phyloP scores from a whole-genome alignment of 2,329 filamentous ascomycete species.

The Fonsecaea erecta region DNA sequence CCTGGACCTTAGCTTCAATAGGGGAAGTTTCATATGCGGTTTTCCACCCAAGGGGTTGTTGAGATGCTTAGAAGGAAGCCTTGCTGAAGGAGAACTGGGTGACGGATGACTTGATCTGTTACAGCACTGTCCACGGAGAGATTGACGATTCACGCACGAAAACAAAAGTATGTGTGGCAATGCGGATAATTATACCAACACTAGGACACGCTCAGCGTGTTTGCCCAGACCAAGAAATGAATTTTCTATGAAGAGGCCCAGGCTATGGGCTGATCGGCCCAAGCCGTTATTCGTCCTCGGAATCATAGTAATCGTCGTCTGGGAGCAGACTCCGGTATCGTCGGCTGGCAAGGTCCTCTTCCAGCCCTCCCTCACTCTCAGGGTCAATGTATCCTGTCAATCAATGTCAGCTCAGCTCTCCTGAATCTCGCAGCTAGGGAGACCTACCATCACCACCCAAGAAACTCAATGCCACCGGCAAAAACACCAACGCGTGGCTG shows the following conservation, averaged over 20 bases:
- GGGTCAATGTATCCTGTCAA: conserved; percentile 76
- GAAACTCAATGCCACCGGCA: conserved; percentile 86
- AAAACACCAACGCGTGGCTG: conserved; percentile 83
- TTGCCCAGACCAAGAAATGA: background rate
- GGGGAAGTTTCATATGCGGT: too few species aligned
- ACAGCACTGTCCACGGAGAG: too few species aligned
- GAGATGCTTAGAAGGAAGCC: too few species aligned
- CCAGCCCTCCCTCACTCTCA: conserved; percentile 83
- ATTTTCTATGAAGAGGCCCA: background rate
- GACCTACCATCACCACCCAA: conserved; percentile 74
- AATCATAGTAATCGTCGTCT: conserved; percentile 80
- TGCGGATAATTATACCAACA: too few species aligned
- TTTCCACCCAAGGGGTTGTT: too few species aligned
- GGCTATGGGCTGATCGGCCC: too few species aligned
- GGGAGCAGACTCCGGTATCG: conserved; percentile 77
- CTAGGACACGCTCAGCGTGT: too few species aligned
- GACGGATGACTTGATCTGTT: too few species aligned
- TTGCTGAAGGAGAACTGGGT: too few species aligned
- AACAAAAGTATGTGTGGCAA: too few species aligned
- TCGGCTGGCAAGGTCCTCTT: conserved; percentile 82
- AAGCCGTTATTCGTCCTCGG: conserved; percentile 57
- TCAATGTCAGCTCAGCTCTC: background rate
- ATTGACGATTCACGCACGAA: too few species aligned
- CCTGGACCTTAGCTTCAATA: too few species aligned
- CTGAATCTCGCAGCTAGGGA: background rate